Evolutionary conservation across 192 early-diverging fungal species (phyloP), one percentile per base, ranked within the genome.

Genomic region (Lobosporangium transversale): DNA sequence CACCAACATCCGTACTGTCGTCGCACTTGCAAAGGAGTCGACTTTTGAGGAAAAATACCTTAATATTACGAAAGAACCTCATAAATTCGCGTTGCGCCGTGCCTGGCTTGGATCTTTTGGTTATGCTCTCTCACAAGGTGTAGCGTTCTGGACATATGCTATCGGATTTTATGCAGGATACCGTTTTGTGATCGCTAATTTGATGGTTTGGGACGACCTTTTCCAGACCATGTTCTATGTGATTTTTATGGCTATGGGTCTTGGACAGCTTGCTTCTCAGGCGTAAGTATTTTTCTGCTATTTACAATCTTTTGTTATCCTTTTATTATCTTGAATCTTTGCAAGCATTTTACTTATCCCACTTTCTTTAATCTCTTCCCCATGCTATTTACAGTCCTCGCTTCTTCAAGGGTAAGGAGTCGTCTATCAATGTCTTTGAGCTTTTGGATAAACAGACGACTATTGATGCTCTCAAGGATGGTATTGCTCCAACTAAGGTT

Each of bases 1-100:
- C 62, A 79, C 87, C 64, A 88, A 87, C 65, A 92, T 99, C 69
- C 84, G 90, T 37, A 99, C 96, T 0, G 92, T 97, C 4, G 87
- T 89, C 21, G 88, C 91, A 35, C 87, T 94, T 62, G 93, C 78
- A 40, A 87, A 88, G 49, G 79, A 69, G 9, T 23, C 66, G 12
- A 50, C 50, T 23, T 81, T 88, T 30, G 68, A 73, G 59, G 49
- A 79, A 18, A 68, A 62, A n/a, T 74, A 82, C 57, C 63, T 47
- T 62, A 53, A 81, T 15, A 78, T 81, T 23, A 84, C 84, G 58
- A 51, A 81, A 44, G 64, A 53, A 17, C 84, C 84, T 32, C 80
- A 89, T 58, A n/a, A 43, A 2, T 78, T 64, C 58, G 83, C 81
- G 33, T 24, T 80, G 30, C 71, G 78, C 43, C 56, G 79, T 29